phyloP scores from a whole-genome alignment of 2,329 filamentous ascomycete genomes.

The Phialophora verrucosa region DNA sequence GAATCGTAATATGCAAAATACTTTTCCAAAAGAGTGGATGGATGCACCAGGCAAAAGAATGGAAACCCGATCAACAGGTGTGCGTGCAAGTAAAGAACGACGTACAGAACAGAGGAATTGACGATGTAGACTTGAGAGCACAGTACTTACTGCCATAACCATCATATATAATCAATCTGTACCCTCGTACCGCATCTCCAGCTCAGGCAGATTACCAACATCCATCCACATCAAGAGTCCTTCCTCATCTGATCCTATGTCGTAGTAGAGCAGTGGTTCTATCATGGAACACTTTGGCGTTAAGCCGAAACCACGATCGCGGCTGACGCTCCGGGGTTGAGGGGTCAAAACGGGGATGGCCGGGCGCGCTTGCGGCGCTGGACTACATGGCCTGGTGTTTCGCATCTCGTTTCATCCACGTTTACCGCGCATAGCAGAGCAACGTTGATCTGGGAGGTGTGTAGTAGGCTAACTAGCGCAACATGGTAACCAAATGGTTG shows the following conservation, averaged over 20 bases:
- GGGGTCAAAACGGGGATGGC: not conserved
- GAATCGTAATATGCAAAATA: not conserved
- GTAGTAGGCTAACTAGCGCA: not conserved
- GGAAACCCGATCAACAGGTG: conserved; percentile 29
- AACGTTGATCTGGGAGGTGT: conserved; percentile 2
- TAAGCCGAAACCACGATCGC: conserved; percentile 1
- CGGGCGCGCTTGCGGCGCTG: not conserved
- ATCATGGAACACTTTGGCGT: conserved; percentile 12
- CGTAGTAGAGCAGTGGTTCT: not conserved
- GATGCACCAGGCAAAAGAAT: conserved; percentile 29
- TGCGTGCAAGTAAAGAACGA: conserved; percentile 23
- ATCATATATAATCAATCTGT: not conserved
- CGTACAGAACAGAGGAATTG: conserved; percentile 1
- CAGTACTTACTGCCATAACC: not conserved
- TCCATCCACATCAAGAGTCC: not conserved
- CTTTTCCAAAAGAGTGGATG: conserved; percentile 4
- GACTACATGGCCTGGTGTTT: not conserved
- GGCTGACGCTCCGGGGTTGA: not conserved
- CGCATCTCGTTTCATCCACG: conserved; percentile 4
- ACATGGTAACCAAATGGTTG: not conserved
- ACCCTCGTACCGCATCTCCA: not conserved
- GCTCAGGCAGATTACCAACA: not conserved
- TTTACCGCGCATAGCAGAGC: not conserved
- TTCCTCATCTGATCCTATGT: not conserved
- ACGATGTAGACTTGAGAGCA: not conserved